Conservation (phyloP, 306 rosid species). For the Abrus pulchellus region DNA sequence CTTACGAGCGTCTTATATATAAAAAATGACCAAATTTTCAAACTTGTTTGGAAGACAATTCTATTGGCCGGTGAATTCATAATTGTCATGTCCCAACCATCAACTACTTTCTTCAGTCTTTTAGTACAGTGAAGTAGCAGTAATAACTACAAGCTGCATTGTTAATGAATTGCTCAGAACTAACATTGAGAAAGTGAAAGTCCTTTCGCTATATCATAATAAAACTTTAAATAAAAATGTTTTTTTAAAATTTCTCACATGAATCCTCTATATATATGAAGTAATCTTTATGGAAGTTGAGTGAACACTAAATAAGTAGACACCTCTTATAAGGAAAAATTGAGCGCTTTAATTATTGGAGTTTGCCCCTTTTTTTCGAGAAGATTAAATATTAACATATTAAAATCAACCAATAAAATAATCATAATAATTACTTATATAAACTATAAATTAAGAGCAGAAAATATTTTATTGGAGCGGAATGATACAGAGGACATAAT, state of each 20-base stretch:
- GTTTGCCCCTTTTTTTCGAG: too few species aligned
- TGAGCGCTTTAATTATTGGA: too few species aligned
- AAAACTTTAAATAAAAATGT: neutral
- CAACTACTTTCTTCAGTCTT: slow-evolving; percentile 52
- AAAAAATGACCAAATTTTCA: slow-evolving; percentile 50
- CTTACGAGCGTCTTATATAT: slow-evolving; percentile 1
- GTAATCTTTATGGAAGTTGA: too few species aligned
- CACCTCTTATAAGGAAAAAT: too few species aligned
- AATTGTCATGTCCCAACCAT: slow-evolving; percentile 53
- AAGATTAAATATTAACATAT: neutral
- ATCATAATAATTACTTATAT: too few species aligned
- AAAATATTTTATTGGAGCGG: too few species aligned
- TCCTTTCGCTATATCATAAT: neutral
- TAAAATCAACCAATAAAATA: too few species aligned
- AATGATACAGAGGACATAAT: too few species aligned
- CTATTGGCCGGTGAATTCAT: slow-evolving; percentile 55
- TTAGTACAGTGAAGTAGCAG: neutral
- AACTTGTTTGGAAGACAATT: slow-evolving; percentile 49
- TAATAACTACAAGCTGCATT: neutral
- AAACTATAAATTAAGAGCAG: too few species aligned
- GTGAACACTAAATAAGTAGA: too few species aligned
- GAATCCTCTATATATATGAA: too few species aligned
- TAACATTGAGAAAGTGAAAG: neutral
- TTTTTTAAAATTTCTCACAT: neutral
- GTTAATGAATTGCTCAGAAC: neutral